Evolutionary conservation across 2,329 filamentous ascomycete species (phyloP).

Genomic region (Talaromyces pinophilus): DNA sequence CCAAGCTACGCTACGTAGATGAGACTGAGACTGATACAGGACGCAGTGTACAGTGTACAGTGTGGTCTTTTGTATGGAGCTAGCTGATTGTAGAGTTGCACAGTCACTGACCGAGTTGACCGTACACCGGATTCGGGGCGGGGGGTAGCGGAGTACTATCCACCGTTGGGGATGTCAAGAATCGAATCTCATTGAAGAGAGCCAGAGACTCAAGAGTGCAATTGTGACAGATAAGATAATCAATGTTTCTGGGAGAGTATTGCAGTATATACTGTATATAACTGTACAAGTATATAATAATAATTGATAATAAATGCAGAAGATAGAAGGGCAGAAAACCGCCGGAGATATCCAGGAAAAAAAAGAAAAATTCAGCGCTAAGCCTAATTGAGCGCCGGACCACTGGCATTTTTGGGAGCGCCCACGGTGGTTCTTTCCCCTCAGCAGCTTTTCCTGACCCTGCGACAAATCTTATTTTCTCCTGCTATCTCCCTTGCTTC

Average conservation of each 20-base stretch:
- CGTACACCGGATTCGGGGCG: constrained; percentile 17
- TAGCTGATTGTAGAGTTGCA: background rate
- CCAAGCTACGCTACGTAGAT: background rate
- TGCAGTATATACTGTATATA: background rate
- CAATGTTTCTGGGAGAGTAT: background rate
- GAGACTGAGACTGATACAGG: background rate
- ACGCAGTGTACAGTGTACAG: constrained; percentile 3
- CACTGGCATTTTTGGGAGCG: constrained; percentile 42
- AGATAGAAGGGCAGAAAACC: background rate
- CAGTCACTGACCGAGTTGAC: constrained; percentile 16
- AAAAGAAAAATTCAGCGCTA: constrained; percentile 17
- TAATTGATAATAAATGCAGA: background rate
- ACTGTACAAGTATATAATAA: background rate
- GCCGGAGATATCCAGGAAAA: background rate
- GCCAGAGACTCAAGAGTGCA: background rate
- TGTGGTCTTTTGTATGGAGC: constrained; percentile 10
- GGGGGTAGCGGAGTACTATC: constrained; percentile 3
- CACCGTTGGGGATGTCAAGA: background rate
- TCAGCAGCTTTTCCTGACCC: constrained; percentile 12
- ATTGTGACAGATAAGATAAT: background rate
- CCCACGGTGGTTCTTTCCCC: constrained; percentile 25
- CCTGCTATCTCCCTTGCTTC: constrained; percentile 2
- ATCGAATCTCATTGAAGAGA: background rate
- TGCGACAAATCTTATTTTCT: background rate
- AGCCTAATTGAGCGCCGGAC: constrained; percentile 27